Percentiles rank a stretch among this genome's conserved stretches.
phyloP scores from a whole-genome alignment of 2,329 filamentous ascomycete genomes.

The Graphiopsis chlorocephala region DNA sequence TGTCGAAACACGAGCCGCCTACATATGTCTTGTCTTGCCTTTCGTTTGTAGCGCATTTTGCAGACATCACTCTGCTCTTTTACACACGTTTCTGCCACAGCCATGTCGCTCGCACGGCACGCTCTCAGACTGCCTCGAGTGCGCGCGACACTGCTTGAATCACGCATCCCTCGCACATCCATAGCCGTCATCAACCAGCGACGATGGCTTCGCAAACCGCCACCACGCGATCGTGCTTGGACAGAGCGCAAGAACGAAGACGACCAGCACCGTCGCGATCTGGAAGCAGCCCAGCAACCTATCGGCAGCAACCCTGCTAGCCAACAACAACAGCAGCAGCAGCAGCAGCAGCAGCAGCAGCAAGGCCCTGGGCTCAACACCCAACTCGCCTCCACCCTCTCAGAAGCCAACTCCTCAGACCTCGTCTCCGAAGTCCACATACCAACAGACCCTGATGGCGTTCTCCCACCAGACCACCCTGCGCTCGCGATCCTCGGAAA shows the following conservation, averaged over 20 bases:
- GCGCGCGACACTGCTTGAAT: neutral
- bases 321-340: conserved; percentile 20
- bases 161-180: conserved; percentile 5
- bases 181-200: conserved; percentile 15
- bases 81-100: neutral
- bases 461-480: conserved; percentile 58
- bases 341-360: neutral
- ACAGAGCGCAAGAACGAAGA: conserved; percentile 4
- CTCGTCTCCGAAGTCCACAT: conserved; percentile 61
- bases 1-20: neutral
- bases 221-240: conserved; percentile 19
- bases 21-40: neutral
- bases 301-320: neutral
- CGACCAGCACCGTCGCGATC: neutral
- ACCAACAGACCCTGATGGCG: conserved; percentile 58
- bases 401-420: conserved; percentile 44
- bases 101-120: conserved; percentile 19
- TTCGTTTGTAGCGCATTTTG: neutral
- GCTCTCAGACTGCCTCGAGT: conserved; percentile 19
- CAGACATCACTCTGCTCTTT: neutral
- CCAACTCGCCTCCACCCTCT: conserved; percentile 46
- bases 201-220: conserved; percentile 22
- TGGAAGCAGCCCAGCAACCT: conserved; percentile 9
- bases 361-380: conserved; percentile 13
- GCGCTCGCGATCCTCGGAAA: conserved; percentile 58